Percentiles rank a stretch among this genome's conserved stretches.
Conservation (phyloP, 495 filamentous ascomycete genomes). For the Penicillium silybi region DNA sequence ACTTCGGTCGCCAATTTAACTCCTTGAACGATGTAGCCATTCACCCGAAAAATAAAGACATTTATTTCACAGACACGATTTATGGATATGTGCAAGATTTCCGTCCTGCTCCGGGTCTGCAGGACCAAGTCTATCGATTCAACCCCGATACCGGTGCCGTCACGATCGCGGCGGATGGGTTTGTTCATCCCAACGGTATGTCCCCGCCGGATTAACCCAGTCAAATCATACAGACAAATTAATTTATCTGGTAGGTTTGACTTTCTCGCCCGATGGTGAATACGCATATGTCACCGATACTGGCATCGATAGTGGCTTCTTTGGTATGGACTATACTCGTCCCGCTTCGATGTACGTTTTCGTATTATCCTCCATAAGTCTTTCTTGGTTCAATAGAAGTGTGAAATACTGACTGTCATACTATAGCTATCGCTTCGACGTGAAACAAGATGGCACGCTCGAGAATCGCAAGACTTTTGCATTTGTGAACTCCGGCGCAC, state of each 20-base stretch:
- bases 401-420: no score
- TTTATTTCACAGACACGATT: constrained; percentile 45
- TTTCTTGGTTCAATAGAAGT: no score
- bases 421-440: constrained; percentile 20
- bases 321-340: constrained; percentile 14
- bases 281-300: constrained; percentile 45
- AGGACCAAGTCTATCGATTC: constrained; percentile 40
- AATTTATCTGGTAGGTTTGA: constrained; percentile 26
- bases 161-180: constrained; percentile 33
- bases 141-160: constrained; percentile 41
- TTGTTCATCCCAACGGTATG: constrained; percentile 30
- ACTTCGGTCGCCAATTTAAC: constrained; percentile 34
- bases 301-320: constrained; percentile 23
- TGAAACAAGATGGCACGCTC: constrained; percentile 15
- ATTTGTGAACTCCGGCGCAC: constrained; percentile 22
- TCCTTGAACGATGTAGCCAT: constrained; percentile 27
- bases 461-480: constrained; percentile 23
- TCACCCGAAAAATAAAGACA: constrained; percentile 36
- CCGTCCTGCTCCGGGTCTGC: constrained; percentile 29
- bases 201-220: no score
- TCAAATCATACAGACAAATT: no score
- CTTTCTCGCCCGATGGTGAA: constrained; percentile 39
- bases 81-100: constrained; percentile 36
- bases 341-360: constrained; percentile 19
- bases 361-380: no score